A percentile compares a stretch with the other conserved stretches of the same genome.
phyloP scores from a whole-genome alignment of 176 grass and related monocot species.

The Musa itinerans region DNA sequence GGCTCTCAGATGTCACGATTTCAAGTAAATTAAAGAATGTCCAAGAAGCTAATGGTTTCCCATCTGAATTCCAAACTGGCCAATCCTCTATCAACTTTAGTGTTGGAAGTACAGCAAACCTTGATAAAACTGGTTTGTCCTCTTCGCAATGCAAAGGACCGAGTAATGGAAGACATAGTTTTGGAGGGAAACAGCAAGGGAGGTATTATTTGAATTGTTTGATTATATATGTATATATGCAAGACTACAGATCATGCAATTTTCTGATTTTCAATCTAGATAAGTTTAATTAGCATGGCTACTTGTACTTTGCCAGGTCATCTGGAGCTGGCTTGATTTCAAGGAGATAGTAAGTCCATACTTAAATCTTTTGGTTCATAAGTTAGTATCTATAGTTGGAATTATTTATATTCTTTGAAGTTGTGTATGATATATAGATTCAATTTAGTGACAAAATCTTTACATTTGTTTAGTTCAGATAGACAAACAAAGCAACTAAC shows the following conservation, averaged over 20 bases:
- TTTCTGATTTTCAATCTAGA: background rate
- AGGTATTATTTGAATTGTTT: slow-evolving; percentile 36
- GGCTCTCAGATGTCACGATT: slow-evolving; percentile 45
- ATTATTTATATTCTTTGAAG: no score
- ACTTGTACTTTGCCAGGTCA: slow-evolving; percentile 27
- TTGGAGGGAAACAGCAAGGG: slow-evolving; percentile 55
- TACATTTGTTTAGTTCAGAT: no score
- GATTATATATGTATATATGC: background rate
- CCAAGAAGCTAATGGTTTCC: slow-evolving; percentile 38
- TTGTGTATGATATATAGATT: no score
- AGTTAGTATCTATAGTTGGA: no score
- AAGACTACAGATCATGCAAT: background rate
- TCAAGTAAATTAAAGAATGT: slow-evolving; percentile 40
- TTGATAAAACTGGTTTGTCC: slow-evolving; percentile 25
- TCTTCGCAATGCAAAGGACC: slow-evolving; percentile 31
- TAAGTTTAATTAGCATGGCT: slow-evolving; percentile 5
- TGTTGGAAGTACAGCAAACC: slow-evolving; percentile 34
- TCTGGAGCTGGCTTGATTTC: slow-evolving; percentile 28
- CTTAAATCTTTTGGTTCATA: no score
- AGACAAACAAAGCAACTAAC: no score
- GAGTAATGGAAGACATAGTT: slow-evolving; percentile 36
- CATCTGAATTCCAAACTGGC: slow-evolving; percentile 36
- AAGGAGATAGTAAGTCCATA: slow-evolving; percentile 37
- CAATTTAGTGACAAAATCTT: no score
- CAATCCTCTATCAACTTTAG: slow-evolving; percentile 20